Evolutionary conservation across 1,139 yeast genomes (phyloP).

Genomic region (Williopsis jadinii): DNA sequence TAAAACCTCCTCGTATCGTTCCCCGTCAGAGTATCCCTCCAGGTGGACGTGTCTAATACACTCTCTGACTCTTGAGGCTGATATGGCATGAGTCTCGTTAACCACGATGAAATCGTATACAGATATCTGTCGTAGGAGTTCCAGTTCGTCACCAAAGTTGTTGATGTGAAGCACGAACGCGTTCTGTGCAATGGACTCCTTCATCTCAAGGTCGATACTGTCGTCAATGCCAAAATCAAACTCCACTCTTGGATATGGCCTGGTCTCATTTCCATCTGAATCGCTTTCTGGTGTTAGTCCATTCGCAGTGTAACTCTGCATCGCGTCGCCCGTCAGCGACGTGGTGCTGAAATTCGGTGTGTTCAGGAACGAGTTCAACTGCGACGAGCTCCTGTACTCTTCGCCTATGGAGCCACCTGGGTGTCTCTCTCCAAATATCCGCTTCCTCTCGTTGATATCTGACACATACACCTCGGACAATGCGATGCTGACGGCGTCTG

Average conservation of each 20-base stretch:
- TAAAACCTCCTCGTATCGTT: slow-evolving; percentile 11
- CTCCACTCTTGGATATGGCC: slow-evolving; percentile 7
- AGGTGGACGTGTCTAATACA: slow-evolving; percentile 15
- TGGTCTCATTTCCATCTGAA: no score
- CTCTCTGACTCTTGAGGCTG: slow-evolving; percentile 10
- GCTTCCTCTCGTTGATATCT: slow-evolving; percentile 47
- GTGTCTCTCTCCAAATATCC: slow-evolving; percentile 61
- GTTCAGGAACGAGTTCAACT: slow-evolving; percentile 9
- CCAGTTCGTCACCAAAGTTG: slow-evolving; percentile 21
- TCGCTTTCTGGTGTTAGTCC: no score
- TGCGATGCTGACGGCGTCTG: slow-evolving; percentile 75
- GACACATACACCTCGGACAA: slow-evolving; percentile 59
- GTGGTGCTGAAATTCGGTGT: slow-evolving; percentile 6
- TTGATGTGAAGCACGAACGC: slow-evolving; percentile 9
- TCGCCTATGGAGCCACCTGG: slow-evolving; percentile 91
- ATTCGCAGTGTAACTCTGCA: no score
- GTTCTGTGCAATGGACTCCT: slow-evolving; percentile 6
- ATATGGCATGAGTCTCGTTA: slow-evolving; percentile 7
- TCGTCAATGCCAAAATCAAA: slow-evolving; percentile 17
- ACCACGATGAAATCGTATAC: slow-evolving; percentile 28
- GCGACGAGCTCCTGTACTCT: slow-evolving; percentile 23
- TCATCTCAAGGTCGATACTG: slow-evolving; percentile 8
- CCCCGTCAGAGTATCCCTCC: slow-evolving; percentile 10
- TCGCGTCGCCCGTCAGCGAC: slow-evolving; percentile 1
- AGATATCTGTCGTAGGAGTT: slow-evolving; percentile 24